phyloP scores from a whole-genome alignment of 768 basidiomycete species.

The Lactarius pseudohatsudake region DNA sequence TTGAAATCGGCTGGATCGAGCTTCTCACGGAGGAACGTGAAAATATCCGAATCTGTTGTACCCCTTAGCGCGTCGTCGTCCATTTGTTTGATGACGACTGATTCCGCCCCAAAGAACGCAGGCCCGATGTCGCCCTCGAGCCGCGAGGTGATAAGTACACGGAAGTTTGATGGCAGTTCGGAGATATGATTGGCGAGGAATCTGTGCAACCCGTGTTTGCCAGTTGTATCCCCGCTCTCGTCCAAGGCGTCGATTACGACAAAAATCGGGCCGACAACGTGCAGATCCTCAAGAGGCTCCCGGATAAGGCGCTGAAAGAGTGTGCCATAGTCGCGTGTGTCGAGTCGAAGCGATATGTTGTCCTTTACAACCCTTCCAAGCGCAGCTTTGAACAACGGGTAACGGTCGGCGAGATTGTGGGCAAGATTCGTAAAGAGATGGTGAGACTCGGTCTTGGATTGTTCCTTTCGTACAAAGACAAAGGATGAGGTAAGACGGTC shows the following conservation, averaged over 20 bases:
- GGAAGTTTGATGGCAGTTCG: slow-evolving; percentile 4
- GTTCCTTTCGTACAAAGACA: not conserved
- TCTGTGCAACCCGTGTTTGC: not conserved
- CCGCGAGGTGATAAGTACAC: slow-evolving; percentile 4
- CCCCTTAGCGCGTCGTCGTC: not conserved
- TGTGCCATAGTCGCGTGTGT: not conserved
- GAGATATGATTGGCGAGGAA: not conserved
- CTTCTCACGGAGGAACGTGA: not conserved
- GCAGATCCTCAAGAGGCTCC: not conserved
- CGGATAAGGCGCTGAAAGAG: not conserved
- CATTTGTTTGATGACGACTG: not conserved
- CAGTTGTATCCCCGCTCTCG: not conserved
- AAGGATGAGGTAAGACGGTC: not conserved
- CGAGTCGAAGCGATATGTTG: not conserved
- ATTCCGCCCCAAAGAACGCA: not conserved
- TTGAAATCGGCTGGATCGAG: not conserved
- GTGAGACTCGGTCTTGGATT: not conserved
- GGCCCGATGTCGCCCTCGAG: not conserved
- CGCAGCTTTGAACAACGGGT: not conserved
- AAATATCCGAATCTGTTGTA: not conserved
- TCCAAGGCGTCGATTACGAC: not conserved
- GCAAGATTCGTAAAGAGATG: not conserved
- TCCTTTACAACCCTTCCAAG: not conserved
- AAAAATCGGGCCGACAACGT: not conserved
- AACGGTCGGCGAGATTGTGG: not conserved